A percentile compares a stretch with the other conserved stretches of the same genome.
Conservation (phyloP, 495 filamentous ascomycete species). For the Eremomyces bilateralis region DNA sequence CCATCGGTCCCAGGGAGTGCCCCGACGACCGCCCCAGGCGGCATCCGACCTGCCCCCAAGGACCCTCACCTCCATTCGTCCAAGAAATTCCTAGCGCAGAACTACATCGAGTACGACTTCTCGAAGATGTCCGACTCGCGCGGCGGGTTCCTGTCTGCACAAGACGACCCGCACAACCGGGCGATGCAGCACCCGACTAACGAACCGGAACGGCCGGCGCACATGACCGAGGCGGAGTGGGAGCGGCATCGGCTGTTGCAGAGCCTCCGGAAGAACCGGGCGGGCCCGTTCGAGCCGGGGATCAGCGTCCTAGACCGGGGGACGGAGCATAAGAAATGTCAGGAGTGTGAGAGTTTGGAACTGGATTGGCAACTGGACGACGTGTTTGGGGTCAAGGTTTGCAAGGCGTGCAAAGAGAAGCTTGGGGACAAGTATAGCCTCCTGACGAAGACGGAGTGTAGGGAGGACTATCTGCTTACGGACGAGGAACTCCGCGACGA, state of each 20-base stretch:
- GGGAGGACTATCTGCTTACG: conserved; percentile 85
- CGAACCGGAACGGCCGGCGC: conserved; percentile 35
- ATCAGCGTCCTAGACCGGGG: conserved; percentile 44
- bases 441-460: conserved; percentile 87
- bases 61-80: conserved; percentile 41
- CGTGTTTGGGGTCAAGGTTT: conserved; percentile 47
- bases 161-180: conserved; percentile 80
- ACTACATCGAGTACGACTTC: conserved; percentile 94
- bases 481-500: conserved; percentile 76
- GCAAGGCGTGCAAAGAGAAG: conserved; percentile 64
- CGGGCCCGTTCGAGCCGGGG: conserved; percentile 72
- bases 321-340: conserved; percentile 46
- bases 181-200: conserved; percentile 35
- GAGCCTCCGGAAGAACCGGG: conserved; percentile 45
- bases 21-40: not conserved
- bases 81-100: conserved; percentile 65
- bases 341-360: conserved; percentile 63
- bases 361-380: conserved; percentile 94
- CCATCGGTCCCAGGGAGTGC: conserved; percentile 10
- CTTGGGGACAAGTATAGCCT: conserved; percentile 78
- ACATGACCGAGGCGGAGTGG: conserved; percentile 90
- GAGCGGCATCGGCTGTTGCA: conserved; percentile 53
- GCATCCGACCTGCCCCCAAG: conserved; percentile 19
- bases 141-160: conserved; percentile 68
- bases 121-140: conserved; percentile 96